Evolutionary conservation across 495 filamentous ascomycete species (phyloP).

Genomic region (Daldinia caldariorum): DNA sequence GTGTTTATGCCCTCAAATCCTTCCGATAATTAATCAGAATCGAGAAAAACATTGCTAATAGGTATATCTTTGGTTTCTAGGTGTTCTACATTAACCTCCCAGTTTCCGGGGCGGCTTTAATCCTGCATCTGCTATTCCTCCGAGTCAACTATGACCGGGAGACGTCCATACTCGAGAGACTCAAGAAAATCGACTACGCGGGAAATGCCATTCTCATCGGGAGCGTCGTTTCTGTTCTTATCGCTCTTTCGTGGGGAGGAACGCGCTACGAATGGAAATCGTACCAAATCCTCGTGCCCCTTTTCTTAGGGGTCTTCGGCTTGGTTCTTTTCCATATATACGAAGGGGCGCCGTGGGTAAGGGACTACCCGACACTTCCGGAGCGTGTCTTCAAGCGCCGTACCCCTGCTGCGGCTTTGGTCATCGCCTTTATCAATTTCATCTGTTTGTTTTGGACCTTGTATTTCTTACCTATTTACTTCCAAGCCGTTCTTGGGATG

Average conservation of each 20-base stretch:
- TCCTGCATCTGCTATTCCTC: not conserved
- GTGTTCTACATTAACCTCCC: not conserved
- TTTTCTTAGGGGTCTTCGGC: constrained; percentile 47
- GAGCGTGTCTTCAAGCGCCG: constrained; percentile 33
- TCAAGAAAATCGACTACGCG: not conserved
- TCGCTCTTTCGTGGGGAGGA: constrained; percentile 48
- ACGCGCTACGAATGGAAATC: constrained; percentile 42
- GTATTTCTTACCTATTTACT: constrained; percentile 59
- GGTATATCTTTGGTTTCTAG: not conserved
- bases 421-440: constrained; percentile 22
- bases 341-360: not conserved
- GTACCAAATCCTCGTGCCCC: constrained; percentile 32
- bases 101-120: not conserved
- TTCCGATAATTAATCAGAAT: not conserved
- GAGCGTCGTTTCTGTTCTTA: constrained; percentile 43
- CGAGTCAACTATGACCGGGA: not conserved
- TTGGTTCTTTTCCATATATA: constrained; percentile 3
- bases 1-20: not conserved
- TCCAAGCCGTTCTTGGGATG: constrained; percentile 56
- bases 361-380: not conserved
- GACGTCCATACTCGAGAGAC: not conserved
- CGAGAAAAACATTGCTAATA: not conserved
- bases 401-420: constrained; percentile 45
- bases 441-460: constrained; percentile 60
- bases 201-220: not conserved